A percentile compares a stretch with the other conserved stretches of the same genome.
Conservation (phyloP, 139 green algal species). For the Tetradesmus lagerheimii region DNA sequence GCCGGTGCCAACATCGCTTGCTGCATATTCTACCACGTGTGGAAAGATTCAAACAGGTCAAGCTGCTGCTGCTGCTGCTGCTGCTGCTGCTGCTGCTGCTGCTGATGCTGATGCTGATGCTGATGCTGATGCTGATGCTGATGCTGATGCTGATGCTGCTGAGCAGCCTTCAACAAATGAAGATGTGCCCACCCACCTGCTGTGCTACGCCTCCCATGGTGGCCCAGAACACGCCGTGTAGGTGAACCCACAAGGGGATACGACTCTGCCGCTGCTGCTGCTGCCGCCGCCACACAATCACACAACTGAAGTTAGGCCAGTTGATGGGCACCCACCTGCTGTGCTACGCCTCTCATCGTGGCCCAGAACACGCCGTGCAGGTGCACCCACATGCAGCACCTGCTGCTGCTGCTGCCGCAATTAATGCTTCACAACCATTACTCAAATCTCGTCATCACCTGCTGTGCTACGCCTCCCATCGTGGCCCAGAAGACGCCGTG, state of each 20-base stretch:
- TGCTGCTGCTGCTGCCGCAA: background rate
- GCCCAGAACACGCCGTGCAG: constrained; percentile 38
- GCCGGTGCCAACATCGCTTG: too few species aligned
- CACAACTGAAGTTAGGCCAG: background rate
- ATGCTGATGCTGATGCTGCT: too few species aligned
- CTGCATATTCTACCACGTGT: too few species aligned
- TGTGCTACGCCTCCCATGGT: background rate
- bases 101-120: too few species aligned
- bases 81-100: too few species aligned
- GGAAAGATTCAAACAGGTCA: too few species aligned
- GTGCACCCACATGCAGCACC: background rate
- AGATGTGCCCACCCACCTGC: background rate
- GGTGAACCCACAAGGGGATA: background rate
- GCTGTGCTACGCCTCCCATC: background rate
- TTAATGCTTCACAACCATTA: background rate
- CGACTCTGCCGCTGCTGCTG: background rate
- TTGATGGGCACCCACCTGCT: background rate
- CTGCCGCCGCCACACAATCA: background rate
- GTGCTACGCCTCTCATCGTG: background rate
- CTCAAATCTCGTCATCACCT: background rate
- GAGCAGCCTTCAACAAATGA: too few species aligned
- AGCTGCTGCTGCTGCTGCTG: too few species aligned
- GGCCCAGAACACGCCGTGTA: background rate
- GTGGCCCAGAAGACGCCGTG: background rate
- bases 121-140: too few species aligned